Evolutionary conservation across 805 yeast genomes (phyloP).

Genomic region (Saccharomycopsis sp.): DNA sequence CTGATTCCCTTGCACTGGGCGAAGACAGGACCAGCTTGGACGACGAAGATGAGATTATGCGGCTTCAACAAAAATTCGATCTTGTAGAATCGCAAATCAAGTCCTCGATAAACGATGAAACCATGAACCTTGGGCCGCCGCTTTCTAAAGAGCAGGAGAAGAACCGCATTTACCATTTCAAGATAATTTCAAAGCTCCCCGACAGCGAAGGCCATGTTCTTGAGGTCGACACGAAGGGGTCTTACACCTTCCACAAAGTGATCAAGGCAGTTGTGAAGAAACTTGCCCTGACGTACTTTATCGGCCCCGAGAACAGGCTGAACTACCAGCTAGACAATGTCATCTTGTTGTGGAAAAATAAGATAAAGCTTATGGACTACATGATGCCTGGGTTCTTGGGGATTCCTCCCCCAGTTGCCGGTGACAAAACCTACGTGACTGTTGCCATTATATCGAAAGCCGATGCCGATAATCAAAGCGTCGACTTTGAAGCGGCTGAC

Average conservation of each 20-base stretch:
- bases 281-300: slow-evolving; percentile 9
- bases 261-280: slow-evolving; percentile 10
- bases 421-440: slow-evolving; percentile 17
- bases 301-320: slow-evolving; percentile 3
- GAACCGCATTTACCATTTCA: slow-evolving; percentile 11
- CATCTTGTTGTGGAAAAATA: slow-evolving; percentile 22
- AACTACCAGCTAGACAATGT: slow-evolving; percentile 21
- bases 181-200: slow-evolving; percentile 15
- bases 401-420: slow-evolving; percentile 18
- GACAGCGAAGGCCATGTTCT: slow-evolving; percentile 6
- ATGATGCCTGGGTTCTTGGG: slow-evolving; percentile 24
- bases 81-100: slow-evolving; percentile 4
- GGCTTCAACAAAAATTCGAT: slow-evolving; percentile 1
- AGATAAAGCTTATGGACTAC: slow-evolving; percentile 21
- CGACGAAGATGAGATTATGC: slow-evolving; percentile 2
- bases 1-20: no score
- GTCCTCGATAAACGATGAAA: neutral
- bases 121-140: neutral
- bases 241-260: slow-evolving; percentile 12
- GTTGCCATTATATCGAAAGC: slow-evolving; percentile 23
- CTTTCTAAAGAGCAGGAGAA: neutral
- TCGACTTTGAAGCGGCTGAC: slow-evolving; percentile 15
- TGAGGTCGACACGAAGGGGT: slow-evolving; percentile 6
- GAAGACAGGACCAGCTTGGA: no score
- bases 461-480: slow-evolving; percentile 9